A percentile compares a stretch with the other conserved stretches of the same genome.
Conservation (phyloP, 2,329 filamentous ascomycete species). For the Emergomyces orientalis region DNA sequence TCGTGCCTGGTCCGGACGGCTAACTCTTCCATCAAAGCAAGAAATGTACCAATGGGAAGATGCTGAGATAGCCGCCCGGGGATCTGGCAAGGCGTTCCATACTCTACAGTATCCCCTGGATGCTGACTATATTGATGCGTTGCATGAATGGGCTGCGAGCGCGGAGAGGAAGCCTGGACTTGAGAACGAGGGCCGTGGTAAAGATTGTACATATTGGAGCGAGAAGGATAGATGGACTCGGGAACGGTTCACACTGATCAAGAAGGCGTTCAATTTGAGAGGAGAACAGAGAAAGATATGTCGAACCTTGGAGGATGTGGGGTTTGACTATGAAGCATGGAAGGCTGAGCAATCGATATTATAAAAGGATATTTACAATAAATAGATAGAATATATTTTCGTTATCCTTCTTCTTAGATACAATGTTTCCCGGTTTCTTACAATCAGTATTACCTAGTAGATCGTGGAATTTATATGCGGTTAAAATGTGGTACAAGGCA, state of each 20-base stretch:
- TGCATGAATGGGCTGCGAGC: conserved; percentile 36
- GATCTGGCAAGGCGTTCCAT: conserved; percentile 45
- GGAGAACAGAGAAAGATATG: conserved; percentile 52
- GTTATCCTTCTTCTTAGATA: no score
- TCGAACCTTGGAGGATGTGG: conserved; percentile 60
- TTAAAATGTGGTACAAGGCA: no score
- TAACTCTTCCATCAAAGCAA: conserved; percentile 52
- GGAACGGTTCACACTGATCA: conserved; percentile 57
- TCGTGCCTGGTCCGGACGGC: conserved; percentile 62
- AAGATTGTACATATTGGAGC: conserved; percentile 62
- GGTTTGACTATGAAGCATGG: conserved; percentile 49
- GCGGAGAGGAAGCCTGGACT: conserved; percentile 31
- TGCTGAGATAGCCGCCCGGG: conserved; percentile 32
- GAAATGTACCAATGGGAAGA: conserved; percentile 65
- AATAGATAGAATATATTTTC: background rate
- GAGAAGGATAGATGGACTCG: conserved; percentile 64
- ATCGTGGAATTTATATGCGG: no score
- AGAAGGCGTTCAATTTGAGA: conserved; percentile 58
- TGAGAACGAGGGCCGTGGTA: conserved; percentile 45
- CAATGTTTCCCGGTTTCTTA: no score
- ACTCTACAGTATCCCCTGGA: conserved; percentile 43
- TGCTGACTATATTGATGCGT: conserved; percentile 37
- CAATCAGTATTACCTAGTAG: no score
- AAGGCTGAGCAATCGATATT: conserved; percentile 13
- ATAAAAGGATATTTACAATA: background rate